These are phyloP conservation scores for Cytospora schulzeri DNA, from an alignment of 2,329 filamentous ascomycete genomes.

Conservation along the genomic window DNA sequence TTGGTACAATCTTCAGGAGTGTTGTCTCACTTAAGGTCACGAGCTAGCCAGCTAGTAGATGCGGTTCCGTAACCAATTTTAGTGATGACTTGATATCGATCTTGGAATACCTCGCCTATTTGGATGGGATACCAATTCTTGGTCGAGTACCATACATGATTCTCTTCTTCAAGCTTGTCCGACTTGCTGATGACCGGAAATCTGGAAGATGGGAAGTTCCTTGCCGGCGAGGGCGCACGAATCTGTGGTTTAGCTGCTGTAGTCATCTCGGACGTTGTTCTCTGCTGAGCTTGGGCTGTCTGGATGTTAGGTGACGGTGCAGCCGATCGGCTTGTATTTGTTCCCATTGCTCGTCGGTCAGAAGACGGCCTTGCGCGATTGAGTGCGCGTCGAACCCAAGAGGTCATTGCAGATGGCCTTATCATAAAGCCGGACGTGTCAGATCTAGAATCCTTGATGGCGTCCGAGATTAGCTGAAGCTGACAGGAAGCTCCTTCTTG, in stretches of 20 bases:
- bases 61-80: background rate
- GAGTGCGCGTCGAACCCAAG: too few relatives aligned
- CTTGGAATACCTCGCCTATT: background rate
- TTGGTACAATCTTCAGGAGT: background rate
- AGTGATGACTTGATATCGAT: background rate
- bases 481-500: too few relatives aligned
- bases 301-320: background rate
- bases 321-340: background rate
- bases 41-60: background rate
- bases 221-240: background rate
- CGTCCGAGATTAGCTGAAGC: too few relatives aligned
- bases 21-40: background rate
- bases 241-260: background rate
- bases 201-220: background rate
- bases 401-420: too few relatives aligned
- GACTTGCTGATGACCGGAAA: background rate
- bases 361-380: background rate
- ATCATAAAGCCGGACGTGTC: too few relatives aligned
- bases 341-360: background rate
- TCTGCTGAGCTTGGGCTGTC: background rate
- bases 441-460: too few relatives aligned
- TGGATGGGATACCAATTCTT: background rate
- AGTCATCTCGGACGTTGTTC: background rate
- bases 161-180: background rate
- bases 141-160: background rate